Evolutionary conservation across 1,284 basidiomycete species (phyloP), one percentile per base, ranked within the genome.

Genomic region (Crucibulum parvulum): DNA sequence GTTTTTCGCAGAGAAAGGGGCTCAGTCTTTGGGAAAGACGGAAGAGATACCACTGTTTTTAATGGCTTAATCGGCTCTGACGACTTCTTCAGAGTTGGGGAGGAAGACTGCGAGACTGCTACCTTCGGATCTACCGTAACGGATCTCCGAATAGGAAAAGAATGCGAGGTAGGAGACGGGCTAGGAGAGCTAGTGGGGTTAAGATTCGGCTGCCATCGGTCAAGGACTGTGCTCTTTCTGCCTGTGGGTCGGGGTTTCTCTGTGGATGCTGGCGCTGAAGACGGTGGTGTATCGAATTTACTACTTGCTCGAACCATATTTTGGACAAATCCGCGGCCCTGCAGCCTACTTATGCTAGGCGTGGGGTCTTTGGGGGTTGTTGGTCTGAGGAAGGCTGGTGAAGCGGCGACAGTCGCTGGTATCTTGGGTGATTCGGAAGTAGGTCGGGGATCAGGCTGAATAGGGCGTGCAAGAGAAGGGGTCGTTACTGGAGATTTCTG

Each of bases 261-360:
- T 6, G 78, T 69, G 46, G 73, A 68, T 37, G 74, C 64, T 11
- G 76, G 70, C 39, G 72, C 67, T 11, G 75, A 59, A 43, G 74
- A 70, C 16, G 76, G 52, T 24, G 76, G 68, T 11, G 65, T 71
- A 62, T 84, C 81, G 4, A 88, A 71, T 61, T 84, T 78, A 16
- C 83, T 78, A 66, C 84, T 91, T 41, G 82, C 87, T 74, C 89
- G 87, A 37, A 94, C 88, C 78, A 92, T 87, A 65, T 84, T 91
- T 72, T 91, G 88, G 7, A 94, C 92, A 68, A 94, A 93, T 1
- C 92, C 92, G 47, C 92, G 86, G 7, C 92, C 92, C 67, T 93
- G 87, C n/a, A 94, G 75, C 59, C 91, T 79, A 64, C 90, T 93
- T 35, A 94, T 84, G 69, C 90, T 92, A 2, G 92, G 92, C 2